A percentile compares a stretch with the other conserved stretches of the same genome.
Evolutionary conservation across 1,284 basidiomycete genomes (phyloP).

Genomic region (Leucoagaricus sp.): DNA sequence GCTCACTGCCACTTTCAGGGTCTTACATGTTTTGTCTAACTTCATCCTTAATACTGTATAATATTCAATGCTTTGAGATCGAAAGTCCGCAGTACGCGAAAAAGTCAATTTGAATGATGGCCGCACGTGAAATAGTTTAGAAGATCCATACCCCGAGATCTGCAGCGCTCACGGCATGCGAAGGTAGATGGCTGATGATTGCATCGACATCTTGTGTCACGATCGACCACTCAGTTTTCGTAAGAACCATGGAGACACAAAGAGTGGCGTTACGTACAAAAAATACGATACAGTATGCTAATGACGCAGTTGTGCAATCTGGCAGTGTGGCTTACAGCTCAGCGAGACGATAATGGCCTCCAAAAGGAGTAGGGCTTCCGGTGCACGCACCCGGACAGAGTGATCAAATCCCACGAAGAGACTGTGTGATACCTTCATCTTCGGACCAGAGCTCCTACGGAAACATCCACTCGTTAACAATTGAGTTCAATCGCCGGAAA

Average conservation of each 20-base stretch:
- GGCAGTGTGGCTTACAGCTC: not conserved
- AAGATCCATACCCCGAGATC: conserved; percentile 10
- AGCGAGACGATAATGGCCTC: not conserved
- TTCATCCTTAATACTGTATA: conserved; percentile 14
- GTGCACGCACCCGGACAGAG: not conserved
- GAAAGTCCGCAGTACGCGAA: not conserved
- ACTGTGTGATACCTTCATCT: no score
- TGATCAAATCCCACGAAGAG: no score
- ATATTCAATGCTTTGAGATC: conserved; percentile 8
- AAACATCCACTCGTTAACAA: no score
- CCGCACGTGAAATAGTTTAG: not conserved
- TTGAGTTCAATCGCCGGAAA: not conserved
- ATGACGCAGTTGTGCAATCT: not conserved
- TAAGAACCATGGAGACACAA: not conserved
- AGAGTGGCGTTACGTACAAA: conserved; percentile 3
- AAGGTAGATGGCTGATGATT: conserved; percentile 9
- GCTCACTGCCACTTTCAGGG: conserved; percentile 1
- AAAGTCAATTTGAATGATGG: not conserved
- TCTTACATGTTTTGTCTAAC: not conserved
- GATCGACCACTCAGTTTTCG: conserved; percentile 13
- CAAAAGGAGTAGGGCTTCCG: not conserved
- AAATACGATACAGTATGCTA: not conserved
- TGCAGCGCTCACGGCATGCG: conserved; percentile 14
- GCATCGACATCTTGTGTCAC: conserved; percentile 17
- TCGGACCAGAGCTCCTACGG: no score